Evolutionary conservation across 192 early-diverging fungal genomes (phyloP).

Genomic region (Endogone sp.): DNA sequence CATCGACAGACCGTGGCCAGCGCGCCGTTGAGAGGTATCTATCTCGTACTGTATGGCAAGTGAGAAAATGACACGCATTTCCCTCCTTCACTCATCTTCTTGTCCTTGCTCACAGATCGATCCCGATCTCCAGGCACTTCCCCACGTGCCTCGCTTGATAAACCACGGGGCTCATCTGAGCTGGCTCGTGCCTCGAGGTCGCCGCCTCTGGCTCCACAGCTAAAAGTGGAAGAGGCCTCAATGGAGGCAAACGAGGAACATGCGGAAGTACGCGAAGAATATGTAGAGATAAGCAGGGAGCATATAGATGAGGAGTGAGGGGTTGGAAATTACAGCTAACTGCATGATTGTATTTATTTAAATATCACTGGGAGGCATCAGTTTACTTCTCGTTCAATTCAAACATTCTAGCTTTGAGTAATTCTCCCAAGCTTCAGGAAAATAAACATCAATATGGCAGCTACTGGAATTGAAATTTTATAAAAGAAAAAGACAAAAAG

Average conservation of each 20-base stretch:
- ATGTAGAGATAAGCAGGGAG: neutral
- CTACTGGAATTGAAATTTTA: too few species aligned
- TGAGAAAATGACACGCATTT: too few species aligned
- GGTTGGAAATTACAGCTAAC: too few species aligned
- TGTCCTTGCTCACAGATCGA: neutral
- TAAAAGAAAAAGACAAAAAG: too few species aligned
- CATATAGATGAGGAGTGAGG: too few species aligned
- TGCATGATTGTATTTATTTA: too few species aligned
- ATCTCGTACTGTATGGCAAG: too few species aligned
- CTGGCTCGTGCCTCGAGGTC: neutral
- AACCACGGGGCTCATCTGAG: neutral
- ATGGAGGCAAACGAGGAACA: neutral
- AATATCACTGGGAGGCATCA: too few species aligned
- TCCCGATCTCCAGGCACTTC: neutral
- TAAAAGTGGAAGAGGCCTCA: neutral
- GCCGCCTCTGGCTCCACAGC: neutral
- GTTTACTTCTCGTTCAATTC: too few species aligned
- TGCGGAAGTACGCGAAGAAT: neutral
- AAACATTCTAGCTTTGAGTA: too few species aligned
- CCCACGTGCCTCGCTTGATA: neutral
- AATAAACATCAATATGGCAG: too few species aligned
- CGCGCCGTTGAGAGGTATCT: conserved; percentile 1
- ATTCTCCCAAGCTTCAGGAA: too few species aligned
- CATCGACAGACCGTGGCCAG: neutral
- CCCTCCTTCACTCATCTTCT: neutral